Conservation (phyloP, 805 yeast genomes). For the Lachancea sp. region DNA sequence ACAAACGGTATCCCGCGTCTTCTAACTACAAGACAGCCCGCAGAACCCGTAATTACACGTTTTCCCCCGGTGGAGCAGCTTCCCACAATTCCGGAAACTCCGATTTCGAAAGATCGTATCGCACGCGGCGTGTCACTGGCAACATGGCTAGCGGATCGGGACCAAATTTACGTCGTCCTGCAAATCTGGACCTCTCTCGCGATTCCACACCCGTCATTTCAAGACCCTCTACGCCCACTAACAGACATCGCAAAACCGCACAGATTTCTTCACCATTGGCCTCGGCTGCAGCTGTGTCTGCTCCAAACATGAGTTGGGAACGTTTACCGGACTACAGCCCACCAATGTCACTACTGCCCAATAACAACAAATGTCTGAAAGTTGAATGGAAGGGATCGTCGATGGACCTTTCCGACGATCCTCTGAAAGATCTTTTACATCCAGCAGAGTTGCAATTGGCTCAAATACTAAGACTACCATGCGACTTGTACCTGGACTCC, state of each 20-base stretch:
- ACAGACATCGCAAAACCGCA: conserved; percentile 19
- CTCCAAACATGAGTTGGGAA: conserved; percentile 56
- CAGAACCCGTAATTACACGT: conserved; percentile 7
- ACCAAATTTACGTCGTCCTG: not conserved
- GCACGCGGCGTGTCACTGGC: conserved; percentile 18
- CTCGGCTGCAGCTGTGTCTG: conserved; percentile 28
- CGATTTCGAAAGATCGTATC: conserved; percentile 15
- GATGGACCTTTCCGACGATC: conserved; percentile 80
- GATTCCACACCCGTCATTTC: conserved; percentile 5
- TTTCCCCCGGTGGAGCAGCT: conserved; percentile 1
- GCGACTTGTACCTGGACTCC: conserved; percentile 73
- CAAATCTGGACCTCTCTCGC: conserved; percentile 4
- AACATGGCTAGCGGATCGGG: conserved; percentile 1
- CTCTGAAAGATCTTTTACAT: conserved; percentile 64
- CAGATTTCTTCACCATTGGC: conserved; percentile 32
- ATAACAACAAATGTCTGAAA: conserved; percentile 58
- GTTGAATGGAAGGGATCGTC: conserved; percentile 99
- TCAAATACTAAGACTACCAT: conserved; percentile 81
- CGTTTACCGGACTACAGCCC: conserved; percentile 83
- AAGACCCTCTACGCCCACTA: conserved; percentile 24
- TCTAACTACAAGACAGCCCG: not conserved
- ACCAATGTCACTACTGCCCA: conserved; percentile 53
- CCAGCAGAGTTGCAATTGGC: conserved; percentile 89
- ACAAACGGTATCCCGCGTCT: not conserved
- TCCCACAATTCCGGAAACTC: conserved; percentile 7